Evolutionary conservation across 495 filamentous ascomycete species (phyloP).

Genomic region (Penicillium alfredii): DNA sequence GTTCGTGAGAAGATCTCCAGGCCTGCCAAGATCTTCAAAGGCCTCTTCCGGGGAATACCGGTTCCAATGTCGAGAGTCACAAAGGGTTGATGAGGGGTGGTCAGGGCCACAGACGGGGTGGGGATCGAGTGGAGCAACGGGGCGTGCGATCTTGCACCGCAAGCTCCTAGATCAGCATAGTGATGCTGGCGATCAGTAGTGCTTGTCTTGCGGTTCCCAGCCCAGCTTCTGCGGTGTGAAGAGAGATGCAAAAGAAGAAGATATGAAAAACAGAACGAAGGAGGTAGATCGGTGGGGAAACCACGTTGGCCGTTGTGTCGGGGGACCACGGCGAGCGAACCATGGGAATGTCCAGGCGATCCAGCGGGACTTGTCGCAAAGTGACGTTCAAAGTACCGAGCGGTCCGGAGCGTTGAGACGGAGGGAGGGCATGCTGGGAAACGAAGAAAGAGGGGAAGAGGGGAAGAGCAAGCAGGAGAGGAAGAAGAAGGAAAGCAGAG

Average conservation of each 20-base stretch:
- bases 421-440: too few relatives aligned
- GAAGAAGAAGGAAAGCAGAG: conserved; percentile 4
- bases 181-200: too few relatives aligned
- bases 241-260: background rate
- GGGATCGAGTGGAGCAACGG: conserved; percentile 1
- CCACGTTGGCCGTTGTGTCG: conserved; percentile 9
- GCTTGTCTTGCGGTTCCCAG: too few relatives aligned
- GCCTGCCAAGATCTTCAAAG: background rate
- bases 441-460: conserved; percentile 1
- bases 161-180: conserved; percentile 10
- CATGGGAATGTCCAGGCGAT: conserved; percentile 19
- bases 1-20: too few relatives aligned
- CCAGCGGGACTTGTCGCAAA: conserved; percentile 11
- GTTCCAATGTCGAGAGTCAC: too few relatives aligned
- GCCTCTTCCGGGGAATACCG: conserved; percentile 1
- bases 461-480: conserved; percentile 1
- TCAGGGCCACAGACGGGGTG: conserved; percentile 1
- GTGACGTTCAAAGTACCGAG: conserved; percentile 13
- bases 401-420: conserved; percentile 1
- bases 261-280: conserved; percentile 1
- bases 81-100: background rate
- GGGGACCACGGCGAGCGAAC: conserved; percentile 19
- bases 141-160: conserved; percentile 2
- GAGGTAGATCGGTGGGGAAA: conserved; percentile 3
- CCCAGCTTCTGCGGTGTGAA: too few relatives aligned